phyloP scores from a whole-genome alignment of 305 asterid genomes.

The Solanum chacoense region DNA sequence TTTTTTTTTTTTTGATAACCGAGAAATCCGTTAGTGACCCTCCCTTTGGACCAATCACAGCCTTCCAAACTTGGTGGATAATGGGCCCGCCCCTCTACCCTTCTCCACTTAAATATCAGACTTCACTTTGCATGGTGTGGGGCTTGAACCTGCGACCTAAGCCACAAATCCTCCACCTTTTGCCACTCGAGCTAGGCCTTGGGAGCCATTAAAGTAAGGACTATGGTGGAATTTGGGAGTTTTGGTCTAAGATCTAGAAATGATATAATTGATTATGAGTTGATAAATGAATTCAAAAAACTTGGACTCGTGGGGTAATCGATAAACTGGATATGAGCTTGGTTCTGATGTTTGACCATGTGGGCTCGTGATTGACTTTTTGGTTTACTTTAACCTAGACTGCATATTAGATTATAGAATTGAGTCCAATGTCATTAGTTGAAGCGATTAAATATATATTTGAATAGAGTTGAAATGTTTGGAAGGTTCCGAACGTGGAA shows the following conservation, averaged over 20 bases:
- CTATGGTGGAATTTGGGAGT: background rate
- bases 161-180: background rate
- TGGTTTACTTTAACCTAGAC: background rate
- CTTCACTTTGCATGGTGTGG: background rate
- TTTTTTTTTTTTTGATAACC: no score
- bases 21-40: background rate
- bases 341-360: background rate
- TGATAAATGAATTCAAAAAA: background rate
- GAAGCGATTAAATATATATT: background rate
- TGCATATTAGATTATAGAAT: background rate
- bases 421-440: background rate
- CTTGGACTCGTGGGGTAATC: background rate
- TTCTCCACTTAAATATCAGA: background rate
- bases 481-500: background rate
- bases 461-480: background rate
- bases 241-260: background rate
- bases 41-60: background rate
- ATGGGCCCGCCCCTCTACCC: background rate
- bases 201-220: background rate
- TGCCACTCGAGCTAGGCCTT: background rate
- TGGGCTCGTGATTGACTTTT: background rate
- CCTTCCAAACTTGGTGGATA: background rate
- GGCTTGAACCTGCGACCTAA: background rate
- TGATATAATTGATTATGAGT: background rate
- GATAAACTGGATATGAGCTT: background rate